Percentiles rank a stretch among this genome's conserved stretches.
phyloP scores from a whole-genome alignment of 2,329 filamentous ascomycete genomes.

The Calonectria pseudoturangicola region DNA sequence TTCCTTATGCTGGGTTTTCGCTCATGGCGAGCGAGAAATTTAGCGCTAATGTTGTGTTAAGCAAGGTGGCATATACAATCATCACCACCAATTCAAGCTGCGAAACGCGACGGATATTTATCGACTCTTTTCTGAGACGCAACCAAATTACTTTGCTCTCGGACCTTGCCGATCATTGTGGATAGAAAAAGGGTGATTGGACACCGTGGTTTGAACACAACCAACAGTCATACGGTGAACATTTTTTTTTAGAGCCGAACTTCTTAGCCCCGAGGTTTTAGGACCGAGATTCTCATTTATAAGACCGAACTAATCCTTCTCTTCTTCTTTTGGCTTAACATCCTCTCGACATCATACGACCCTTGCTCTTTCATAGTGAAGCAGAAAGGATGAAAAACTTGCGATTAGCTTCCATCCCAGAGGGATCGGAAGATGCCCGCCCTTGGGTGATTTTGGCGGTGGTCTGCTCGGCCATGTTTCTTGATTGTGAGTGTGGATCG shows the following conservation, averaged over 20 bases:
- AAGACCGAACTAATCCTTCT: not conserved
- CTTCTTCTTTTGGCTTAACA: not conserved
- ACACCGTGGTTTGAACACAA: not conserved
- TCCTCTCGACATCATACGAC: no score
- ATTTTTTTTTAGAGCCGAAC: not conserved
- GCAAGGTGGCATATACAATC: no score
- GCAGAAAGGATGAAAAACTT: not conserved
- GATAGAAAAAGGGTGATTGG: not conserved
- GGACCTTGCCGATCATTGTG: no score
- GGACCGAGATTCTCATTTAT: conserved; percentile 3
- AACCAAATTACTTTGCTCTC: no score
- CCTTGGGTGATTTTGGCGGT: conserved; percentile 15
- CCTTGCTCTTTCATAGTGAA: no score
- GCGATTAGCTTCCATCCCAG: not conserved
- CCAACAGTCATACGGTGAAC: not conserved
- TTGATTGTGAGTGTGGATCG: conserved; percentile 9
- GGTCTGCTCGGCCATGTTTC: conserved; percentile 18
- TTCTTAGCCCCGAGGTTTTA: conserved; percentile 6
- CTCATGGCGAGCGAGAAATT: no score
- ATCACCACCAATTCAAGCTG: no score
- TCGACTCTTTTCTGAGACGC: no score
- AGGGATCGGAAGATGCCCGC: not conserved
- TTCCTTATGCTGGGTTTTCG: no score
- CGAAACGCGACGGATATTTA: no score
- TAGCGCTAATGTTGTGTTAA: no score